phyloP scores from a whole-genome alignment of 805 yeast genomes.

The Pichia thaimueangensis region DNA sequence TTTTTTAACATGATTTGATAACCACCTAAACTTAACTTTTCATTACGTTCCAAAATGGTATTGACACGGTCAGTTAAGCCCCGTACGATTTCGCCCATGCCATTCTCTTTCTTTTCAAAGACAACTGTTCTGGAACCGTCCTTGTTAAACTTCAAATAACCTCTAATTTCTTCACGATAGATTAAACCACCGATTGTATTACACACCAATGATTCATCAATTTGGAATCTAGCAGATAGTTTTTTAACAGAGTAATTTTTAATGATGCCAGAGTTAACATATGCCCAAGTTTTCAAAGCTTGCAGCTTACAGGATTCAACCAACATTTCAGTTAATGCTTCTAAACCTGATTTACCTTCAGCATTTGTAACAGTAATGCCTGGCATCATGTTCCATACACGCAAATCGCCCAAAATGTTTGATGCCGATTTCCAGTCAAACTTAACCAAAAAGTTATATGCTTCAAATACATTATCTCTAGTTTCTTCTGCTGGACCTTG shows the following conservation, averaged over 20 bases:
- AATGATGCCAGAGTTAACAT: conserved; percentile 74
- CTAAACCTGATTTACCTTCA: conserved; percentile 38
- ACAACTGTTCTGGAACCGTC: conserved; percentile 60
- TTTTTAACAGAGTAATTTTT: conserved; percentile 64
- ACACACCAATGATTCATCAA: conserved; percentile 48
- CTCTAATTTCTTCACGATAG: conserved; percentile 68
- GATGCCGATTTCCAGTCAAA: conserved; percentile 86
- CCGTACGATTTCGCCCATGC: conserved; percentile 81
- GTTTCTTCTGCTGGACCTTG: conserved; percentile 98
- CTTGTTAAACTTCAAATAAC: conserved; percentile 63
- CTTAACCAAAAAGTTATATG: conserved; percentile 78
- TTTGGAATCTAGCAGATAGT: conserved; percentile 60
- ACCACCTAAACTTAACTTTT: conserved; percentile 74
- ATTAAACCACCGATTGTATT: conserved; percentile 71
- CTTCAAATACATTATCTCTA: conserved; percentile 87
- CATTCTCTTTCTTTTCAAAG: conserved; percentile 67
- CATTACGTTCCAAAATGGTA: conserved; percentile 76
- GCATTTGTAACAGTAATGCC: conserved; percentile 46
- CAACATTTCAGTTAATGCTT: conserved; percentile 62
- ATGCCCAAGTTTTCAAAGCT: conserved; percentile 88
- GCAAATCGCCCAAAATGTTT: conserved; percentile 64
- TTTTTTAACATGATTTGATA: conserved; percentile 34
- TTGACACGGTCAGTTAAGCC: conserved; percentile 76
- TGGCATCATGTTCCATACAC: conserved; percentile 57
- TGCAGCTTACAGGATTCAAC: conserved; percentile 76